These are phyloP conservation scores for Penicillium nucicola DNA, from an alignment of 495 filamentous ascomycete species.

Conservation along the genomic window DNA sequence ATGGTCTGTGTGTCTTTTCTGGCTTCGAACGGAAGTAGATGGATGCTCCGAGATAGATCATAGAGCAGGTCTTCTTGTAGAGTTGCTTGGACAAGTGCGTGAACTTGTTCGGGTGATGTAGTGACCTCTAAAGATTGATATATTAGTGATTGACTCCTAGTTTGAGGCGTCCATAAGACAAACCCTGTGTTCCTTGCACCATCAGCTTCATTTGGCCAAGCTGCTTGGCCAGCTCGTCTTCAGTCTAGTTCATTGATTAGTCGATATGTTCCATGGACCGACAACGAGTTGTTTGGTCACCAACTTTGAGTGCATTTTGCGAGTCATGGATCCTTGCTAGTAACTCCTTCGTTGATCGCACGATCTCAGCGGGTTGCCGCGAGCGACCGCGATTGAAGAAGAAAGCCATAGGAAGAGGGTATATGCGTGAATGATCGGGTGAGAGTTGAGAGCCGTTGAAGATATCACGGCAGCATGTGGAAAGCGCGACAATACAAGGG, in stretches of 20 bases:
- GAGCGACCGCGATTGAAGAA: constrained; percentile 72
- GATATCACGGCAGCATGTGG: neutral
- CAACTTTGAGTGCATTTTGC: constrained; percentile 42
- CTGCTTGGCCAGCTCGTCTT: constrained; percentile 73
- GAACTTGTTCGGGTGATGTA: constrained; percentile 79
- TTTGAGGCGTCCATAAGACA: constrained; percentile 10
- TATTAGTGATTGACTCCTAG: neutral
- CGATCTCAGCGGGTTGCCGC: constrained; percentile 54
- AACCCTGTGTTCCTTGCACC: constrained; percentile 80
- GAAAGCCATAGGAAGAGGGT: constrained; percentile 69
- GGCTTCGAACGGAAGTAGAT: constrained; percentile 87
- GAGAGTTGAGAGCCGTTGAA: neutral
- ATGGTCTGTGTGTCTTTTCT: constrained; percentile 88
- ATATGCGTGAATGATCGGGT: constrained; percentile 5
- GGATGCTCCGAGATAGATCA: constrained; percentile 72
- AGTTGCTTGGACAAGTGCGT: constrained; percentile 71
- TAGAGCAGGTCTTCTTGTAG: constrained; percentile 87
- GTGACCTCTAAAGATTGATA: constrained; percentile 62
- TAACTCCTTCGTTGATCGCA: constrained; percentile 55
- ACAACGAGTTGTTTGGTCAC: constrained; percentile 41
- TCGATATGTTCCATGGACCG: neutral
- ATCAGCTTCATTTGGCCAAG: constrained; percentile 79
- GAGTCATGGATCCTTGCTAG: constrained; percentile 46
- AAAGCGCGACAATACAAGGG: neutral
- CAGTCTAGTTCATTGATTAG: constrained; percentile 45